Evolutionary conservation across 2,329 filamentous ascomycete species (phyloP).

Genomic region (Penicillium concentricum): DNA sequence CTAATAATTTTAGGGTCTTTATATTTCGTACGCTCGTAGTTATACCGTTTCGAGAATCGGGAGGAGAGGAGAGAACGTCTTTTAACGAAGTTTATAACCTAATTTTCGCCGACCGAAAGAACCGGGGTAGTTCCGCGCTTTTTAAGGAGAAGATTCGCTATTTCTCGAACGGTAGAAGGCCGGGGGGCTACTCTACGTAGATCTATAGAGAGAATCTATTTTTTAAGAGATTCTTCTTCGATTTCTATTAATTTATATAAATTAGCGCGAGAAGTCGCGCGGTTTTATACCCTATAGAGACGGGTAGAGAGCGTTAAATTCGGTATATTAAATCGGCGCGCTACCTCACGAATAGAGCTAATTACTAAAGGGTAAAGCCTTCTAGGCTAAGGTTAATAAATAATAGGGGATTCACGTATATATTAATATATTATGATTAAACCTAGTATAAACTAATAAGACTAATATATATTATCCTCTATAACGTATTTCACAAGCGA

Average conservation of each 20-base stretch:
- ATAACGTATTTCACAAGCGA: too few relatives aligned
- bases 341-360: too few relatives aligned
- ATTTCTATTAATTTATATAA: neutral
- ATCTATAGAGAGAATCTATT: too few relatives aligned
- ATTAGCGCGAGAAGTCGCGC: neutral
- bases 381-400: too few relatives aligned
- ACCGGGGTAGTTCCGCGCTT: neutral
- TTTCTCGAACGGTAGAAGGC: neutral
- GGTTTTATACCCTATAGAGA: too few relatives aligned
- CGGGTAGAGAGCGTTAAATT: too few relatives aligned
- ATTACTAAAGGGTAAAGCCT: too few relatives aligned
- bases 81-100: neutral
- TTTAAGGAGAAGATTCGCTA: neutral
- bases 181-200: neutral
- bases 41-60: neutral
- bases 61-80: neutral
- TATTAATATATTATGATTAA: too few relatives aligned
- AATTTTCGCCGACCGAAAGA: neutral
- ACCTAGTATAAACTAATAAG: too few relatives aligned
- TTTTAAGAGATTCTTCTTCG: neutral
- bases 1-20: neutral
- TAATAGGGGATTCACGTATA: too few relatives aligned
- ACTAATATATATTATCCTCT: too few relatives aligned
- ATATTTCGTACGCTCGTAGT: neutral
- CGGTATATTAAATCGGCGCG: too few relatives aligned